phyloP scores from a whole-genome alignment of 129 eudicot species.

The Rutidosis leptorrhynchoides region DNA sequence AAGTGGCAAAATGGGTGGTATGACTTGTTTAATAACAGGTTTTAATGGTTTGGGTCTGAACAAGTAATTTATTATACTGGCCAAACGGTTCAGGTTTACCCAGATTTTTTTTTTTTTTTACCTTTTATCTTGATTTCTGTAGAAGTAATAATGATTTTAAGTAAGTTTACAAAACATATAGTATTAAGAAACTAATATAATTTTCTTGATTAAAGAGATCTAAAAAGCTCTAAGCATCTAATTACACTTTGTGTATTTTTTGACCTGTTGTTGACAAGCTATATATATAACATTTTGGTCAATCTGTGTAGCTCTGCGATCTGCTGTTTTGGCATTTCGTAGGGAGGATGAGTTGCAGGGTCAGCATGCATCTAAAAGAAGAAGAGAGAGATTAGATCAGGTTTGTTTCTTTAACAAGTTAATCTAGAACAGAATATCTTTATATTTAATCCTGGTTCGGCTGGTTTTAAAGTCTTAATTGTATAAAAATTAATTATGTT shows the following conservation, averaged over 20 bases:
- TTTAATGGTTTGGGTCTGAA: background rate
- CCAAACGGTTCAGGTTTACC: background rate
- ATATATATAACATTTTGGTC: slow-evolving; percentile 6
- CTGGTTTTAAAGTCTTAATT: background rate
- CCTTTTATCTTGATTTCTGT: too few species aligned
- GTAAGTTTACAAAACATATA: background rate
- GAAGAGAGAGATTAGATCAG: slow-evolving; percentile 68
- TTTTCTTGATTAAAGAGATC: background rate
- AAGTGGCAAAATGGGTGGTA: background rate
- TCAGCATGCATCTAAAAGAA: slow-evolving; percentile 57
- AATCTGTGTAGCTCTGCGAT: slow-evolving; percentile 62
- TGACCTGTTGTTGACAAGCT: too few species aligned
- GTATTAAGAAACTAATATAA: too few species aligned
- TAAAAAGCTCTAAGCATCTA: background rate
- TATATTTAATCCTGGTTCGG: too few species aligned
- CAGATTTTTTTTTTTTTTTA: background rate
- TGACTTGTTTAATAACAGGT: background rate
- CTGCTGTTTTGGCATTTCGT: slow-evolving; percentile 81
- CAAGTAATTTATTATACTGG: background rate
- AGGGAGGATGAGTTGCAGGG: slow-evolving; percentile 74
- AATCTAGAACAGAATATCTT: background rate
- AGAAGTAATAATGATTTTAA: too few species aligned
- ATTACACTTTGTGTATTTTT: background rate
- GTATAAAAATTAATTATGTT: too few species aligned
- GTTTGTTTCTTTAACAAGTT: slow-evolving; percentile 29